Base-by-base conservation (phyloP, 2,329 filamentous ascomycete genomes). In the Aspergillus pseudonomiae region DNA sequence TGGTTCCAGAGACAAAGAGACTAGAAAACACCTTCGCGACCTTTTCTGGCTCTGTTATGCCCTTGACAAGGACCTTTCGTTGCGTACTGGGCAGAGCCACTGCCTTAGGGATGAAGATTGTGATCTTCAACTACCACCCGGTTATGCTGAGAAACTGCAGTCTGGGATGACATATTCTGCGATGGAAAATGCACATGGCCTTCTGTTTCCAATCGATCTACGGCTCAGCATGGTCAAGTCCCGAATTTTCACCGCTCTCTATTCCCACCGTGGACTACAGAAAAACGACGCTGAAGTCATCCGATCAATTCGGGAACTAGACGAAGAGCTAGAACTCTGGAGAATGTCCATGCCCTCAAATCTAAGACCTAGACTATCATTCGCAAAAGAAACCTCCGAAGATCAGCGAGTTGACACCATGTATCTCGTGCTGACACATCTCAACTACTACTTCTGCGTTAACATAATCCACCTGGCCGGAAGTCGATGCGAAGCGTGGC, bases 291-390 rank as follows among this genome's bases (percentile, higher is more conserved):
- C 82, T 0, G 80, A 85, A 45, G 70, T 85, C 0, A 72, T 86
- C 1, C 75, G 77, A 3, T 78, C 81, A 5, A 85, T 86, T 10
- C 78, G 83, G 4, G 79, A 84, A 66, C 74, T 86, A 0, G 84
- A 86, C 56, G 80, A 82, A 28, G 82, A 85, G 36, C 71, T 86
- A 0, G 84, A 86, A 54, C 69, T 69, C 9, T 86, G 84, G 84
- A 77, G 84, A 0, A 64, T 77, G 10, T 30, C 39, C 3, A 57
- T 86, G 0, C 79, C 80, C 0, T 63, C 67, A 1, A 66, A 74
- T 0, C 78, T 76, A 14, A 75, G 82, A 0, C 84, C 83, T 0
- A 73, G 72, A 1, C 69, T 86, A 1, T 78, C 79, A 0, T 72
- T 79, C 9, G 52, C 30, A 36, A 21, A 24, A 34, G 28, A 39